Percentiles rank a stretch among this genome's conserved stretches.
Evolutionary conservation across 164 flowering plant genomes (phyloP).

Genomic region (Houttuynia cordata): DNA sequence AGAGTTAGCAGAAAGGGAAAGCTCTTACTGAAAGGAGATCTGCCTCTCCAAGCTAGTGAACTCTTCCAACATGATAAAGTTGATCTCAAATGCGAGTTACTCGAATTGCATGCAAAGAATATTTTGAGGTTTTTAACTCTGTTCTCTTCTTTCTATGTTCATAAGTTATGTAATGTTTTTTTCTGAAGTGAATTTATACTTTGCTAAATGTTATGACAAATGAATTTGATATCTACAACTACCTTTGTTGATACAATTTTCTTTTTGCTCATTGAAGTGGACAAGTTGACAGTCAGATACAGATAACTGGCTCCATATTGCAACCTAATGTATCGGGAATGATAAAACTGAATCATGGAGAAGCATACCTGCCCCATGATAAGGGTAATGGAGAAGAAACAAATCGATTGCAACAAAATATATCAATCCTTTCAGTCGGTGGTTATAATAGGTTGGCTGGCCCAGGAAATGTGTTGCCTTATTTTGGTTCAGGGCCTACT

Average conservation of each 20-base stretch:
- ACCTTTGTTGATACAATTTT: no score
- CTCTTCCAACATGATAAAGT: conserved; percentile 64
- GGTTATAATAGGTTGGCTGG: conserved; percentile 48
- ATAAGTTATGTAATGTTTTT: no score
- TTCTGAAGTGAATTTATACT: no score
- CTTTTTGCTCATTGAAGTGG: conserved; percentile 40
- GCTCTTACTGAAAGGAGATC: conserved; percentile 64
- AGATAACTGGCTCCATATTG: conserved; percentile 83
- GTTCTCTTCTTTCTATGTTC: background rate
- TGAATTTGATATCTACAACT: no score
- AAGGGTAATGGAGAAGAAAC: conserved; percentile 73
- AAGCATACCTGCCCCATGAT: conserved; percentile 95
- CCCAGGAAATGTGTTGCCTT: conserved; percentile 65
- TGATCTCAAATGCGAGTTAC: conserved; percentile 87
- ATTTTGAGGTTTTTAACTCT: conserved; percentile 49
- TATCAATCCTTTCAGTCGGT: conserved; percentile 34
- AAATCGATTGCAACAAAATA: conserved; percentile 46
- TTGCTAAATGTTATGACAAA: no score
- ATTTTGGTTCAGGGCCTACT: conserved; percentile 62
- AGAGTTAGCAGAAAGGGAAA: conserved; percentile 90
- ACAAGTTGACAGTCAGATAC: conserved; percentile 91
- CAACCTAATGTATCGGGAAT: conserved; percentile 94
- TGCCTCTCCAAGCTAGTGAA: conserved; percentile 76
- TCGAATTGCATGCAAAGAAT: conserved; percentile 91
- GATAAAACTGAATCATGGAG: conserved; percentile 91